Conservation (phyloP, 129 eudicot genomes). For the Flaveria trinervia region DNA sequence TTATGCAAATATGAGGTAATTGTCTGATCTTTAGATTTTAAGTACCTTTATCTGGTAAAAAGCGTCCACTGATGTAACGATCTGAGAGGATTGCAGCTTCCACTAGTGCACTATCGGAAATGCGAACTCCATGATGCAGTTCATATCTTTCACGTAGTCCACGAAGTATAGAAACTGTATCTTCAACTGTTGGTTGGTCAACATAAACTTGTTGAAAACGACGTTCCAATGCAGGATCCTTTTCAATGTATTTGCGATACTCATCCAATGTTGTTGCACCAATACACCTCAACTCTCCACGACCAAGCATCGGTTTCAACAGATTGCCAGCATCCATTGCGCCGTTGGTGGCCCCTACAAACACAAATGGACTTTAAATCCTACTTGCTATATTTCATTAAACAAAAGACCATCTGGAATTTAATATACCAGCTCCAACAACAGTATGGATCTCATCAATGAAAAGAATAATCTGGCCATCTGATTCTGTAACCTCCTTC, state of each 20-base stretch:
- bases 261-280: conserved; percentile 99
- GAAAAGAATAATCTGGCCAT: conserved; percentile 88
- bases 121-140: conserved; percentile 94
- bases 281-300: conserved; percentile 94
- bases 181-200: conserved; percentile 93
- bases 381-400: background rate
- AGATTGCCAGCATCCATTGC: conserved; percentile 99
- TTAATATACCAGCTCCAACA: conserved; percentile 84
- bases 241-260: conserved; percentile 94
- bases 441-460: conserved; percentile 99
- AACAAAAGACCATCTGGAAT: background rate
- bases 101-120: conserved; percentile 92
- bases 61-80: conserved; percentile 95
- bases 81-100: conserved; percentile 96
- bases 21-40: conserved; percentile 6
- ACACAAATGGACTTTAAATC: conserved; percentile 1
- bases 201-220: conserved; percentile 99
- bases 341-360: conserved; percentile 93
- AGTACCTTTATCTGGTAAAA: conserved; percentile 93
- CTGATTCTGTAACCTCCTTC: conserved; percentile 94
- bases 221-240: conserved; percentile 97
- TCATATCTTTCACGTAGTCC: conserved; percentile 95
- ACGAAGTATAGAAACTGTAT: conserved; percentile 90
- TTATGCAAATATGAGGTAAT: background rate
- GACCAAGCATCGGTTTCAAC: conserved; percentile 98